Conservation (phyloP, 1,139 yeast species). For the Lodderomyces beijingensis region DNA sequence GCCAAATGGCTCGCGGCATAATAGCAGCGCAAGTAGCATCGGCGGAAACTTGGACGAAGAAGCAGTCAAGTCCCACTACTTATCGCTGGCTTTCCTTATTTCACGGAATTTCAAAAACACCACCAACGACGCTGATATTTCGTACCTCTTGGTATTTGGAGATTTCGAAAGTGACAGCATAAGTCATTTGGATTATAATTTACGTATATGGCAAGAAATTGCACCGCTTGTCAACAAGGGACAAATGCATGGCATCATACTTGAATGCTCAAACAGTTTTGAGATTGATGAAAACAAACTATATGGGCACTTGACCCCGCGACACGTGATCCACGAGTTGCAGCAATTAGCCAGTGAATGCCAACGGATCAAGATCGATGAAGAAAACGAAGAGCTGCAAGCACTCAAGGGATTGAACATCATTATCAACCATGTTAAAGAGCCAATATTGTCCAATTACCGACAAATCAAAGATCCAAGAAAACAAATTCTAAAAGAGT, state of each 20-base stretch:
- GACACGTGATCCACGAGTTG: constrained; percentile 56
- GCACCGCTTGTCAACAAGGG: constrained; percentile 40
- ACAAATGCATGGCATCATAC: constrained; percentile 49
- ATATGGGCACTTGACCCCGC: constrained; percentile 80
- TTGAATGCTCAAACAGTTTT: constrained; percentile 71
- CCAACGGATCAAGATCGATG: background rate
- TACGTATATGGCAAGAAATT: constrained; percentile 52
- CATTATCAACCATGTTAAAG: constrained; percentile 72
- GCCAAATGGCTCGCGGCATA: background rate
- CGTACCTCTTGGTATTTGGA: constrained; percentile 58
- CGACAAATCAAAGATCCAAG: constrained; percentile 48
- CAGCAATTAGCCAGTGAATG: constrained; percentile 25
- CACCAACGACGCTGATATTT: background rate
- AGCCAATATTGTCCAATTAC: constrained; percentile 24
- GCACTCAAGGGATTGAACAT: constrained; percentile 50
- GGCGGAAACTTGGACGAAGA: constrained; percentile 1
- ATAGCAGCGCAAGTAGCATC: background rate
- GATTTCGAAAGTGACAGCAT: constrained; percentile 70
- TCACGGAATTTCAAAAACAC: constrained; percentile 9
- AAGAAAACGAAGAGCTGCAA: constrained; percentile 7
- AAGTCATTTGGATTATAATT: constrained; percentile 41
- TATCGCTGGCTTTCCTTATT: constrained; percentile 50
- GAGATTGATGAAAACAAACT: constrained; percentile 40
- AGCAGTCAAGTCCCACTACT: constrained; percentile 16
- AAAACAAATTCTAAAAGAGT: constrained; percentile 39